Evolutionary conservation across 176 grass and related monocot genomes (phyloP).

Genomic region (Guadua angustifolia): DNA sequence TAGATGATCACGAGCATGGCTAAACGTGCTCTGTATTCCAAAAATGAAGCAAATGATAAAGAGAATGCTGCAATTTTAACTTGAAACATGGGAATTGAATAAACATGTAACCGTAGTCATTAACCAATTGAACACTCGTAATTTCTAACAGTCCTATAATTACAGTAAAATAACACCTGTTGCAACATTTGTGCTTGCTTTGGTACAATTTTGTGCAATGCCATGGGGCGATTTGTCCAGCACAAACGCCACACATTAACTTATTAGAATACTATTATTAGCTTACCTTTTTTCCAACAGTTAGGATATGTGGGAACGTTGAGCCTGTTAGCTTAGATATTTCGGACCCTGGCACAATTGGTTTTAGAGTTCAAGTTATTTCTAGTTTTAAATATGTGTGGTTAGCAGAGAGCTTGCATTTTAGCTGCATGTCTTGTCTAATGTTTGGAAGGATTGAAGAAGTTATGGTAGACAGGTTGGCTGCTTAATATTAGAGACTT

Average conservation of each 20-base stretch:
- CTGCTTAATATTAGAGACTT: background rate
- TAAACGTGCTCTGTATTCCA: background rate
- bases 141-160: background rate
- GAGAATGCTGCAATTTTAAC: conserved; percentile 22
- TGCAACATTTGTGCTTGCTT: conserved; percentile 24
- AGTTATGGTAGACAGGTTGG: conserved; percentile 13
- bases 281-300: conserved; percentile 12
- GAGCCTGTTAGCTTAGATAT: conserved; percentile 1
- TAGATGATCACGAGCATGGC: background rate
- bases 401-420: conserved; percentile 1
- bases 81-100: background rate
- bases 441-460: background rate
- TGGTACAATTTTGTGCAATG: background rate
- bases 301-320: background rate
- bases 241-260: background rate
- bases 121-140: background rate
- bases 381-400: background rate
- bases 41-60: conserved; percentile 21
- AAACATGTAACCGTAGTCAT: background rate
- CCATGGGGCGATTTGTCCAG: background rate
- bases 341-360: background rate
- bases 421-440: background rate
- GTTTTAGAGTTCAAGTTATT: conserved; percentile 26
- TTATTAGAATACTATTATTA: conserved; percentile 4
- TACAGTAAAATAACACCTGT: background rate